Conservation (phyloP, 768 basidiomycete species). For the Termitomyces sp. region DNA sequence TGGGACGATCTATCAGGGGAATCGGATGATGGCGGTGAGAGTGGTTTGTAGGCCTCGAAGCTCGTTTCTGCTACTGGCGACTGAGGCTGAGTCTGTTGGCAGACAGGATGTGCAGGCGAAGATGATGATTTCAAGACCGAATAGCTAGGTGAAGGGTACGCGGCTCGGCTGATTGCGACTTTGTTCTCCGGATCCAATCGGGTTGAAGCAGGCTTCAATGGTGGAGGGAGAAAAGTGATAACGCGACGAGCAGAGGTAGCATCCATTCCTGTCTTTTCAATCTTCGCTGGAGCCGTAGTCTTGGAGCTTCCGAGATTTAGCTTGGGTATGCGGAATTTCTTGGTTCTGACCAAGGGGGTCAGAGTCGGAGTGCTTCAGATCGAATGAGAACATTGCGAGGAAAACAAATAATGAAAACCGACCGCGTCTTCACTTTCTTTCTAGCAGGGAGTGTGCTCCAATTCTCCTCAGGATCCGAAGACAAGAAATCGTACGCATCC, state of each 20-base stretch:
- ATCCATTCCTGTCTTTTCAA: conserved; percentile 17
- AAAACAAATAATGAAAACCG: neutral
- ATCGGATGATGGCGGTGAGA: conserved; percentile 12
- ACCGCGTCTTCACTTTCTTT: conserved; percentile 27
- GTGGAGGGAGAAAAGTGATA: conserved; percentile 23
- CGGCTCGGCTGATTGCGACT: neutral
- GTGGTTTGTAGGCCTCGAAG: neutral
- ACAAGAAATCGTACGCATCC: conserved; percentile 26
- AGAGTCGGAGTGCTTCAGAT: neutral
- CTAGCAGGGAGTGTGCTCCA: conserved; percentile 34
- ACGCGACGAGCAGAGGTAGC: conserved; percentile 21
- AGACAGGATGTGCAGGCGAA: neutral
- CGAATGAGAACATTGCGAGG: neutral
- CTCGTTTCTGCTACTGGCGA: neutral
- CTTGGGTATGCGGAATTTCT: conserved; percentile 13
- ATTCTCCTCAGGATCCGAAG: conserved; percentile 28
- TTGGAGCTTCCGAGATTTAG: neutral
- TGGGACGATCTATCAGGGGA: neutral
- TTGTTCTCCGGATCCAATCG: neutral
- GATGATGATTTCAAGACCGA: conserved; percentile 2
- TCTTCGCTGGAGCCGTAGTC: neutral
- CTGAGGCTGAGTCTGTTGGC: neutral
- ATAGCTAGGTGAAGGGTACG: conserved; percentile 16
- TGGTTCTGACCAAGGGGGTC: conserved; percentile 1
- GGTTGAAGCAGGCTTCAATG: conserved; percentile 4